Percentiles rank a stretch among this genome's conserved stretches.
phyloP scores from a whole-genome alignment of 331 rosid genomes.

The Telfairia occidentalis region DNA sequence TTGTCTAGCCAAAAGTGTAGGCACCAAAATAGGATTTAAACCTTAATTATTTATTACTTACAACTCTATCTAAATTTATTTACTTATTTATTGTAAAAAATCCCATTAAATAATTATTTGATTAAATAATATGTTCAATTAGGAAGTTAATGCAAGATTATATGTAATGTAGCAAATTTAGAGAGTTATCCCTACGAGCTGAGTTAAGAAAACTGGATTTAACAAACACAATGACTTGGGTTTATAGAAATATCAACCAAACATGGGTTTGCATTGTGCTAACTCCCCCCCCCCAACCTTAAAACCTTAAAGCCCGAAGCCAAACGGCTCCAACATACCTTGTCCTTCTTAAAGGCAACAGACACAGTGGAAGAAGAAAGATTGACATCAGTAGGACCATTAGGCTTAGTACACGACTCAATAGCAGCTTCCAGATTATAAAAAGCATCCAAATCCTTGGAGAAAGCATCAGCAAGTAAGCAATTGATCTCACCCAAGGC shows the following conservation, averaged over 20 bases:
- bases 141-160: neutral
- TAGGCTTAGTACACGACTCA: conserved; percentile 34
- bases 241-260: neutral
- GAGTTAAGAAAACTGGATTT: neutral
- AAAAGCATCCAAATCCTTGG: conserved; percentile 45
- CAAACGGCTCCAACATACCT: conserved; percentile 50
- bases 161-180: neutral
- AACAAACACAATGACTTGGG: neutral
- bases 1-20: neutral
- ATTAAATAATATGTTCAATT: neutral
- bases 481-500: conserved; percentile 43
- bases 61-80: neutral
- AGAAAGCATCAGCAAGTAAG: conserved; percentile 36
- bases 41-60: neutral
- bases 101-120: neutral
- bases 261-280: neutral
- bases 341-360: conserved; percentile 24
- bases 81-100: neutral
- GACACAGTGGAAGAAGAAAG: conserved; percentile 25
- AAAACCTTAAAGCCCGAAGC: neutral
- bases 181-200: neutral
- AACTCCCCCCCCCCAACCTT: too few relatives aligned
- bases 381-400: conserved; percentile 24
- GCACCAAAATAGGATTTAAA: neutral
- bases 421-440: conserved; percentile 53